phyloP scores from a whole-genome alignment of 768 basidiomycete genomes.

The Termitomyces heimii region DNA sequence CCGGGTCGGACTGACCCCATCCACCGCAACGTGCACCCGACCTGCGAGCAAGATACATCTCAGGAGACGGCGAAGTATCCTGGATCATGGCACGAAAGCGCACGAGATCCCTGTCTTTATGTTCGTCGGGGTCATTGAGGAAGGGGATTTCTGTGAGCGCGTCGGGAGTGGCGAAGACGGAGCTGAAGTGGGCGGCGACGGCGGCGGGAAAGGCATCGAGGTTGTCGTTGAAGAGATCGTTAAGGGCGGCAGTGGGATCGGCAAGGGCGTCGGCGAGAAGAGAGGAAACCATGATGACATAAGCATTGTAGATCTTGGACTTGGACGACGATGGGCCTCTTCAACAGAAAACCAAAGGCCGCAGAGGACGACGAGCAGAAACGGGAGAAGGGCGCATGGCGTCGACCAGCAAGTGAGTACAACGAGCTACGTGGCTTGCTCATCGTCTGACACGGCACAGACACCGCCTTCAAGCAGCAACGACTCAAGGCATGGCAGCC shows the following conservation, averaged over 20 bases:
- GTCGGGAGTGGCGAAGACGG: slow-evolving; percentile 32
- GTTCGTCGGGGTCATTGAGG: slow-evolving; percentile 44
- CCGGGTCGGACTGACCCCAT: slow-evolving; percentile 56
- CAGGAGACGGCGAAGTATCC: slow-evolving; percentile 68
- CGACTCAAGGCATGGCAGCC: slow-evolving; percentile 99
- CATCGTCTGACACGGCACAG: slow-evolving; percentile 32
- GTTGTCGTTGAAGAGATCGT: slow-evolving; percentile 36
- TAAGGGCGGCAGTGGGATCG: slow-evolving; percentile 44
- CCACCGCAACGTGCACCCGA: slow-evolving; percentile 49
- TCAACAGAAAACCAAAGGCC: slow-evolving; percentile 32
- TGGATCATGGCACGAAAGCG: slow-evolving; percentile 77
- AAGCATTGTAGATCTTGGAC: slow-evolving; percentile 14
- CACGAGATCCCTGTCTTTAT: slow-evolving; percentile 53
- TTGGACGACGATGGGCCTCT: slow-evolving; percentile 38
- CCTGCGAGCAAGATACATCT: slow-evolving; percentile 60
- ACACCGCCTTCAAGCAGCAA: slow-evolving; percentile 99
- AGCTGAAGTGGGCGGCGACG: slow-evolving; percentile 43
- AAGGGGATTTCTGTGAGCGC: slow-evolving; percentile 51
- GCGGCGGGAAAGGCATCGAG: slow-evolving; percentile 31
- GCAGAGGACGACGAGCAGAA: slow-evolving; percentile 41
- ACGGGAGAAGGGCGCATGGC: slow-evolving; percentile 86
- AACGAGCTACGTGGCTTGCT: slow-evolving; percentile 11
- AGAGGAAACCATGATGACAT: slow-evolving; percentile 47
- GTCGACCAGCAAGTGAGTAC: slow-evolving; percentile 73
- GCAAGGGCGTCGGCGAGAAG: slow-evolving; percentile 40